Evolutionary conservation across 208 protist species (phyloP), one percentile per base, ranked within the genome.

Genomic region (Leishmania mexicana): DNA sequence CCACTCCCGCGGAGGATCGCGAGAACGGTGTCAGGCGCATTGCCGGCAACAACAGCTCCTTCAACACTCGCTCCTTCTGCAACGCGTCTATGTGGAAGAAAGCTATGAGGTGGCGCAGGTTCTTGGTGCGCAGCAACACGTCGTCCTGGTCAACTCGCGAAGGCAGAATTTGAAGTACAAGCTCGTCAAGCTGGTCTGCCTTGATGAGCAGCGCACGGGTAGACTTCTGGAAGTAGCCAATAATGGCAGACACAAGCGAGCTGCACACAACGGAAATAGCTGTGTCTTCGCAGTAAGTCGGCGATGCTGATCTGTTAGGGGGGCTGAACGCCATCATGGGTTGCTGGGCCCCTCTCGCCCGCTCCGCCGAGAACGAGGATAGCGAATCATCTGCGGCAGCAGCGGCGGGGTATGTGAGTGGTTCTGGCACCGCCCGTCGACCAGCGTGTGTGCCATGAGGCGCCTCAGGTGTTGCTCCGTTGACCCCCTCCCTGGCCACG

Each of bases 101-200:
- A 1, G 92, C 86, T 11, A 95, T 84, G 38, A 80, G 72, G 60
- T 94, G 86, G 8, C 94, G 92, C 31, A 95, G 62, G 64, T 76
- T 78, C 42, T 89, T 83, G 47, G 87, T 92, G 70, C 94, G 90
- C 49, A 85, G 64, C n/a, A 95, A 83, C 79, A 97, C 77, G 78
- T 97, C 94, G 47, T 85, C 78, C 67, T 95, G 89, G 83, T 97
- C 94, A 40, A 91, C 88, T 2, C 78, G 80, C 38, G 91, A 96
- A 1, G 94, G 94, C 75, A 89, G 58, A 42, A 97, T 93, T 75
- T 95, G 88, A 77, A 97, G 88, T 31, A 95, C 92, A 13, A 97
- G 84, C 85, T 97, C 94, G 65, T 97, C 92, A 1, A 96, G 87
- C 75, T 91, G 87, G 75, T 97, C 88, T 28, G 88, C 89, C 79